Percentiles rank a stretch among this genome's conserved stretches.
Conservation (phyloP, 768 basidiomycete genomes). For the Scleroderma citrinum region DNA sequence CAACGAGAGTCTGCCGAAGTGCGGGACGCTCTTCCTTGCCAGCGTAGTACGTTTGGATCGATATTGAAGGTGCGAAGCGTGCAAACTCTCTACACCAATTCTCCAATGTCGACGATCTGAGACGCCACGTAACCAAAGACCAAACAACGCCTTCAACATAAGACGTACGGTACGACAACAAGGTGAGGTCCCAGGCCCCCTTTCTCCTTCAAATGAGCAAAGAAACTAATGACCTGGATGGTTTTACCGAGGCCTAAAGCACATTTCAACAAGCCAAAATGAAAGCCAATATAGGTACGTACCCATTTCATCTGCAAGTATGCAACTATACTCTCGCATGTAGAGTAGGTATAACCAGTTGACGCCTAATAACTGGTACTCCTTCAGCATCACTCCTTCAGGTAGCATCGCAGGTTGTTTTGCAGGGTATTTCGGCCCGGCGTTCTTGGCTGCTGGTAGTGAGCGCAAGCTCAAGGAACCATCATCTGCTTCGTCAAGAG, state of each 20-base stretch:
- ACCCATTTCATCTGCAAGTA: constrained; percentile 99
- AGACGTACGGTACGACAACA: constrained; percentile 87
- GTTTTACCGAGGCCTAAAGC: constrained; percentile 91
- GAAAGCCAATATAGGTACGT: constrained; percentile 21
- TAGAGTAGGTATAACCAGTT: constrained; percentile 95
- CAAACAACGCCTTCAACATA: neutral
- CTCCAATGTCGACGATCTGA: constrained; percentile 90
- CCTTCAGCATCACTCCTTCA: constrained; percentile 75
- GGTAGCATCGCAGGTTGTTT: constrained; percentile 67
- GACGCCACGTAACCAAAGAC: constrained; percentile 3
- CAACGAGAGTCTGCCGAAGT: constrained; percentile 66
- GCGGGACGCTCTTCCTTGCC: constrained; percentile 77
- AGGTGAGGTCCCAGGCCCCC: constrained; percentile 83
- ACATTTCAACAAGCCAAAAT: neutral
- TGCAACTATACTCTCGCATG: constrained; percentile 77
- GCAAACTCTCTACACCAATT: constrained; percentile 98
- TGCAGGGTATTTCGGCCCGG: constrained; percentile 55
- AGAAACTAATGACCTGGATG: constrained; percentile 96
- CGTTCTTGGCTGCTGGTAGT: constrained; percentile 36
- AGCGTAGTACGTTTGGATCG: constrained; percentile 90
- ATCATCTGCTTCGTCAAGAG: constrained; percentile 41
- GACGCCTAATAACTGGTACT: constrained; percentile 95
- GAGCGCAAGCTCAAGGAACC: constrained; percentile 57
- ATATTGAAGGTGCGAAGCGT: constrained; percentile 81
- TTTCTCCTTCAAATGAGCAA: constrained; percentile 79